Conservation (phyloP, 2,329 filamentous ascomycete genomes). For the Arthrobotrys conoides region DNA sequence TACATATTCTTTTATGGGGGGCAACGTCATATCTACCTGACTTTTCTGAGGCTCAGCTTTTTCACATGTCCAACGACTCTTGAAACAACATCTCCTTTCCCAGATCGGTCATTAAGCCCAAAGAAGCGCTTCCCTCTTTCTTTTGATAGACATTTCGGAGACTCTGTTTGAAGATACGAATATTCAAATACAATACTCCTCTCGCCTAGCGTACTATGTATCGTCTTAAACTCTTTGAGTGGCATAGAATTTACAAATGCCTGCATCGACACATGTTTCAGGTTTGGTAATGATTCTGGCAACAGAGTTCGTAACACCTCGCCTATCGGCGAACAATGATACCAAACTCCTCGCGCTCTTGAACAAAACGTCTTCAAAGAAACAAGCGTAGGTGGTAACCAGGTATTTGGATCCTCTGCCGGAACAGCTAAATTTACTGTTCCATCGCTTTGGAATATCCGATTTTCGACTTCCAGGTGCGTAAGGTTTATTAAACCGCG, state of each 20-base stretch:
- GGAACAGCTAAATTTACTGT: neutral
- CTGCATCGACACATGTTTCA: slow-evolving; percentile 36
- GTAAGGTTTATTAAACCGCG: slow-evolving; percentile 37
- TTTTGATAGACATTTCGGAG: slow-evolving; percentile 24
- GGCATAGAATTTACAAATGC: slow-evolving; percentile 32
- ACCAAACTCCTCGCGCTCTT: neutral
- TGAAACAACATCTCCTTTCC: slow-evolving; percentile 17
- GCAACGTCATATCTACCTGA: slow-evolving; percentile 19
- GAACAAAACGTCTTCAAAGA: slow-evolving; percentile 33
- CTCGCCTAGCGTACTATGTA: slow-evolving; percentile 1
- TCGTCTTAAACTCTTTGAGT: slow-evolving; percentile 2
- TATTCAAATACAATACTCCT: slow-evolving; percentile 27
- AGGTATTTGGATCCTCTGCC: slow-evolving; percentile 33
- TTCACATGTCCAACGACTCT: slow-evolving; percentile 16
- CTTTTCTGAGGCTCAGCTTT: slow-evolving; percentile 24
- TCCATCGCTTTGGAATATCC: slow-evolving; percentile 22
- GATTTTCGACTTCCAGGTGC: slow-evolving; percentile 38
- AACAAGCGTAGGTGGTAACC: slow-evolving; percentile 43
- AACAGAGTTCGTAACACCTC: slow-evolving; percentile 32
- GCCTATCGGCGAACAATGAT: slow-evolving; percentile 27
- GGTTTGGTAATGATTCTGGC: slow-evolving; percentile 18
- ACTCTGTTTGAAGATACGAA: slow-evolving; percentile 36
- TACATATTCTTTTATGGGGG: neutral
- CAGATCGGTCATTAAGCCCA: slow-evolving; percentile 2
- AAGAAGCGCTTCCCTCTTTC: slow-evolving; percentile 20